These are phyloP conservation scores for Triticum timopheevii DNA, from an alignment of 176 grass and related monocot species.

Conservation along the genomic window DNA sequence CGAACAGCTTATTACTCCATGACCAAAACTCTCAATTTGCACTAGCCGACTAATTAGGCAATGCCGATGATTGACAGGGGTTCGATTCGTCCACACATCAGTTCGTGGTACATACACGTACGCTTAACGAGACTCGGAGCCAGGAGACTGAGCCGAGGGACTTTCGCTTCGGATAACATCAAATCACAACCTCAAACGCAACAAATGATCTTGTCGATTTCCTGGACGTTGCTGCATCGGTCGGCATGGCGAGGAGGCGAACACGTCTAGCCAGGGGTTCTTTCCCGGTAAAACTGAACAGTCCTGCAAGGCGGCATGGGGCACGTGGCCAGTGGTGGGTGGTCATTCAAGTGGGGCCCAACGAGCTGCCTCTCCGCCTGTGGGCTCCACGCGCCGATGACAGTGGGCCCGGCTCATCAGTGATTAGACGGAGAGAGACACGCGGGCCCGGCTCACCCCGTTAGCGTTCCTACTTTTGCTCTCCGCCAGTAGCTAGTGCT, in stretches of 20 bases:
- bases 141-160: not conserved
- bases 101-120: not conserved
- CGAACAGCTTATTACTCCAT: not conserved
- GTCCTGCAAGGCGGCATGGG: not conserved
- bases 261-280: not conserved
- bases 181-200: not conserved
- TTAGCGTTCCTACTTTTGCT: not conserved
- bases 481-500: not conserved
- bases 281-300: not conserved
- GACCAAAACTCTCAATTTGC: not conserved
- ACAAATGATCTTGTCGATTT: not conserved
- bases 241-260: not conserved
- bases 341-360: conserved; percentile 2
- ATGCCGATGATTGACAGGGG: not conserved
- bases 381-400: not conserved
- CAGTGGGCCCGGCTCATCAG: not conserved
- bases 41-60: not conserved
- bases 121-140: not conserved
- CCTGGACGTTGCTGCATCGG: not conserved
- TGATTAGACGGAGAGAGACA: conserved; percentile 46
- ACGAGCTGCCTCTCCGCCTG: not conserved
- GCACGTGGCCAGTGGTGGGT: conserved; percentile 55
- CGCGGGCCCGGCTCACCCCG: not conserved
- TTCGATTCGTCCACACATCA: not conserved
- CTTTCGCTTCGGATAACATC: not conserved